These are phyloP conservation scores for Cornus suecica DNA, from an alignment of 148 eudicot species.

Conservation along the genomic window DNA sequence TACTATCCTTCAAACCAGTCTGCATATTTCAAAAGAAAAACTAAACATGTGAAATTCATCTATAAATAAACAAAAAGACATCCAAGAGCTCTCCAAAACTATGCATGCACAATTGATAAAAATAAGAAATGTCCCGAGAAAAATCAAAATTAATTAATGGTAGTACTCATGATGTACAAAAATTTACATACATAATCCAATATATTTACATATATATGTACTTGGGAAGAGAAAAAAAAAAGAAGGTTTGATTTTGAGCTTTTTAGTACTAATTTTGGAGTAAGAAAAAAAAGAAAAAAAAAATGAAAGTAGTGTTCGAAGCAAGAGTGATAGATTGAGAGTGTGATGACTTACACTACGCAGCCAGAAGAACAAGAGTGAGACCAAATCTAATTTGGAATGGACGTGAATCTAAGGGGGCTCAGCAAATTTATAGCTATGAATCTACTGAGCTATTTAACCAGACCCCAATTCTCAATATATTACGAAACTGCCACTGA, in stretches of 20 bases:
- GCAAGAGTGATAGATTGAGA: background rate
- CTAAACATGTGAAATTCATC: background rate
- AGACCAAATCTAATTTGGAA: slow-evolving; percentile 13
- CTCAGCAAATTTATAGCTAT: background rate
- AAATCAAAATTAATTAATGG: background rate
- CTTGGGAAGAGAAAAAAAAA: background rate
- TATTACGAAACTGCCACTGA: slow-evolving; percentile 8
- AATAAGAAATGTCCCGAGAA: background rate
- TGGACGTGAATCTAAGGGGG: background rate
- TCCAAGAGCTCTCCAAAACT: no score
- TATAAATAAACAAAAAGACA: background rate
- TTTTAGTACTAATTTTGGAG: no score
- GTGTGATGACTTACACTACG: background rate
- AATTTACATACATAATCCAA: background rate
- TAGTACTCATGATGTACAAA: no score
- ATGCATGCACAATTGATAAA: background rate
- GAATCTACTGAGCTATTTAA: background rate
- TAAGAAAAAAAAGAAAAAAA: no score
- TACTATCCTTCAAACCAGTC: background rate
- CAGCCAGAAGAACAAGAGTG: background rate
- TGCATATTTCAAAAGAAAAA: background rate
- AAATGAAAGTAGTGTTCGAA: no score
- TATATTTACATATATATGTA: background rate
- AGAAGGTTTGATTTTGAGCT: background rate
- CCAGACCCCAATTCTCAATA: background rate